A percentile compares a stretch with the other conserved stretches of the same genome.
These are phyloP conservation scores for Podaxis sp. DNA, from an alignment of 768 basidiomycete species.

Conservation along the genomic window DNA sequence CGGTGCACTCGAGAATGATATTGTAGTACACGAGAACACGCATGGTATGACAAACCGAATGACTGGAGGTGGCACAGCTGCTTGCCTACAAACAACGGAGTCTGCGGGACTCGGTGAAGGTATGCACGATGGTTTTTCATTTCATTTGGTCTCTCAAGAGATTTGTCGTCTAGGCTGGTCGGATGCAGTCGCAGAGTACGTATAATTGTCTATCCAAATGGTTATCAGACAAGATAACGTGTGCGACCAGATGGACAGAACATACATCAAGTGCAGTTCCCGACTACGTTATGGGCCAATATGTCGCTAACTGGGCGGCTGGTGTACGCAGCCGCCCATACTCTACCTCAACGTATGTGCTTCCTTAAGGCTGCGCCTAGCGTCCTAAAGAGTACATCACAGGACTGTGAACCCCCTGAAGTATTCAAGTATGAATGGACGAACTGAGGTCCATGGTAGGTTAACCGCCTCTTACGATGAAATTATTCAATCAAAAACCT, in stretches of 20 bases:
- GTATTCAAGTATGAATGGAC: constrained; percentile 10
- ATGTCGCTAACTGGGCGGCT: constrained; percentile 42
- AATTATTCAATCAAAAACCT: neutral
- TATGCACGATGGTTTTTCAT: neutral
- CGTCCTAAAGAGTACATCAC: neutral
- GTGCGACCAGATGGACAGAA: constrained; percentile 27
- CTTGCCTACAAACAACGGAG: constrained; percentile 51
- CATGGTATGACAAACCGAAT: constrained; percentile 44
- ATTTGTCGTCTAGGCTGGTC: constrained; percentile 29
- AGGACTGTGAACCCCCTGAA: constrained; percentile 11
- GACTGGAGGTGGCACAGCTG: constrained; percentile 49
- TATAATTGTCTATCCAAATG: neutral
- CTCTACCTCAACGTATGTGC: constrained; percentile 39
- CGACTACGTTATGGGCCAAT: constrained; percentile 40
- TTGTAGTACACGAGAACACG: constrained; percentile 39
- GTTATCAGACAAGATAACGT: neutral
- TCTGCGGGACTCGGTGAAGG: constrained; percentile 55
- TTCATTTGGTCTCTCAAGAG: neutral
- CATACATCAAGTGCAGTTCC: constrained; percentile 30
- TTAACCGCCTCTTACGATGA: neutral
- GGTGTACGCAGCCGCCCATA: constrained; percentile 54
- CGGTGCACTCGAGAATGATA: constrained; percentile 54
- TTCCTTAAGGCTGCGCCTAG: neutral
- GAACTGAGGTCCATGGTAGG: constrained; percentile 5
- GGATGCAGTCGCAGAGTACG: constrained; percentile 40